A percentile compares a stretch with the other conserved stretches of the same genome.
Evolutionary conservation across 257 asterid species (phyloP).

Genomic region (Datura wrightii): DNA sequence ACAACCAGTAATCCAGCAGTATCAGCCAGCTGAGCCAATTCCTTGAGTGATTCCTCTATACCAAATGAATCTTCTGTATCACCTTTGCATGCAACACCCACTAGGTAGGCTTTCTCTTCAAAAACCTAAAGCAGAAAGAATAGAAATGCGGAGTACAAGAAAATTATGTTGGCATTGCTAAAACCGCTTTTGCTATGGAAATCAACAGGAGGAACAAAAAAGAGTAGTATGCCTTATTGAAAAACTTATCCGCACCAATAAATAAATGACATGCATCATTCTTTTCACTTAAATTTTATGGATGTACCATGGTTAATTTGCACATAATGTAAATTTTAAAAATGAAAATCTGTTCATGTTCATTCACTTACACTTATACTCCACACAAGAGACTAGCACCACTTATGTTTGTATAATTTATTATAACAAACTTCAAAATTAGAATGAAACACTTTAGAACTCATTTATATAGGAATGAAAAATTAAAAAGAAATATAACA

Average conservation of each 20-base stretch:
- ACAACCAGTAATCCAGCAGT: slow-evolving; percentile 92
- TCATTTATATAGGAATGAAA: background rate
- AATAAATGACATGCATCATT: background rate
- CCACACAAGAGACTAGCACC: background rate
- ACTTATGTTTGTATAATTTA: background rate
- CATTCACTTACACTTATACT: background rate
- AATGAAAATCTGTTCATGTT: background rate
- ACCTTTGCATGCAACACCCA: slow-evolving; percentile 83
- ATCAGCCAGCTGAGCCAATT: slow-evolving; percentile 93
- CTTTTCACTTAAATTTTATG: background rate
- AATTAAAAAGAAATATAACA: background rate
- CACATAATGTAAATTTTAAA: background rate
- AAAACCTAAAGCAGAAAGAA: slow-evolving; percentile 63
- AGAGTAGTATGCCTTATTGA: background rate
- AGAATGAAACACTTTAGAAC: background rate
- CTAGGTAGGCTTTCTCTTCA: slow-evolving; percentile 91
- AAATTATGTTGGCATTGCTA: background rate
- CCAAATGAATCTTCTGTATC: slow-evolving; percentile 60
- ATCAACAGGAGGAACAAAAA: background rate
- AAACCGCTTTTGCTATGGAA: background rate
- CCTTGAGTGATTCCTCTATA: slow-evolving; percentile 87
- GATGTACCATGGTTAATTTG: background rate
- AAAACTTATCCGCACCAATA: background rate
- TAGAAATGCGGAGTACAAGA: background rate
- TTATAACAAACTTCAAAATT: background rate